Base-by-base conservation (phyloP, 306 rosid species). In the Calophaca sinica region DNA sequence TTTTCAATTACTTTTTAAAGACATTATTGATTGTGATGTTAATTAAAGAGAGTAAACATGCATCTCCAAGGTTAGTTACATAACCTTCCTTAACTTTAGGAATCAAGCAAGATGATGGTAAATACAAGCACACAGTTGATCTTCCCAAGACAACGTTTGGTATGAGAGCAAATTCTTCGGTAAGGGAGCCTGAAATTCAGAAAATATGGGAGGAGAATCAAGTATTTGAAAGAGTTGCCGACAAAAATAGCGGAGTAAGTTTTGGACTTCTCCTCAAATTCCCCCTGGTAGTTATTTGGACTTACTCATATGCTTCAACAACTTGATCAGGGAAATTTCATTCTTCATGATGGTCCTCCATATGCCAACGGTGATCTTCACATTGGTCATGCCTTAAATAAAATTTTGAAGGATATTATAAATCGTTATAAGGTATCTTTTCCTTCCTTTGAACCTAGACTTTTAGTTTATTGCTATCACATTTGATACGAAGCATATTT, bases 301-400 rank as follows among this genome's bases (percentile, higher is more conserved):
- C 68, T 76, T 75, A 66, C 76, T 84, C 33, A 68, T 71, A 28
- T 70, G 72, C 70, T 81, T 59, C 60, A 79, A 68, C 64, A 51
- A 66, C 63, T 70, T 82, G 80, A 32, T 68, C 86, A 92, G 97
- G 93, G 75, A 80, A 90, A 44, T 72, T 94, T 92, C 74, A 87
- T 90, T 85, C 99, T 94, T 76, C 99, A 96, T 33, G 98, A 96
- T 44, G 99, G 98, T 75, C 99, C 98, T 72, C 99, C 97, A 15
- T 92, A 96, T 79, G 99, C 99, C 82, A 96, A 96, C 72, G 98
- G 99, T 9, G 96, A 96, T 82, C 99, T 96, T 81, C 99, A 96
- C 87, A 96, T 96, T 76, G 99, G 98, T 57, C 98, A 89, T 79
- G 99, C 98, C 63, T 67, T 92, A 76, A 96, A 96, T 82, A 96